A percentile compares a stretch with the other conserved stretches of the same genome.
Conservation (phyloP, 345 rosid species). For the Eutrema heterophyllum region DNA sequence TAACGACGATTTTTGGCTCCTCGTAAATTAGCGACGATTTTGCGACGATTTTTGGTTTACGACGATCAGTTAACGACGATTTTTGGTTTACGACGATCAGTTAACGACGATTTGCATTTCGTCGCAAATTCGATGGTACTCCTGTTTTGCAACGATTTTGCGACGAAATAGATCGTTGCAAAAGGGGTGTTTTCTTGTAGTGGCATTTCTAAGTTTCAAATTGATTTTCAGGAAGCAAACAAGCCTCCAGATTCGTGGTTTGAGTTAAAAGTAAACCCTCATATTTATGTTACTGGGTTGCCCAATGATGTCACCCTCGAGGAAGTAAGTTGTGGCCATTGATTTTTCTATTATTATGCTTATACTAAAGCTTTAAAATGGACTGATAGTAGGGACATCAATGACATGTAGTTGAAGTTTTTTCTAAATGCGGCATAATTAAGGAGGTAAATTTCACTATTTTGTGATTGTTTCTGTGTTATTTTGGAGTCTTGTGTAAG, state of each 20-base stretch:
- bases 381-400: conserved; percentile 30
- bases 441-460: too few relatives aligned
- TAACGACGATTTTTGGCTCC: too few relatives aligned
- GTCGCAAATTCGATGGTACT: too few relatives aligned
- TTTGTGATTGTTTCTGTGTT: background rate
- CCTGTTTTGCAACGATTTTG: too few relatives aligned
- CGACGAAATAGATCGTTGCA: too few relatives aligned
- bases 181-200: too few relatives aligned
- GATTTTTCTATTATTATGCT: background rate
- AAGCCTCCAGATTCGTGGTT: conserved; percentile 97
- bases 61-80: too few relatives aligned
- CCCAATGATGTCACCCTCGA: conserved; percentile 82
- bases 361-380: background rate
- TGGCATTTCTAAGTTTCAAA: conserved; percentile 12
- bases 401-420: conserved; percentile 75
- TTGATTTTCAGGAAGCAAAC: conserved; percentile 70
- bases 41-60: too few relatives aligned
- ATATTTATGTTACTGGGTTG: conserved; percentile 90
- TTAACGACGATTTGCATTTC: too few relatives aligned
- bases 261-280: conserved; percentile 93
- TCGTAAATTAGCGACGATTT: too few relatives aligned
- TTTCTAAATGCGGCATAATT: too few relatives aligned
- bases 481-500: background rate
- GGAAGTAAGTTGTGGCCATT: conserved; percentile 58
- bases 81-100: too few relatives aligned